A percentile compares a stretch with the other conserved stretches of the same genome.
Evolutionary conservation across 345 rosid genomes (phyloP).

Genomic region (Populus nigra): DNA sequence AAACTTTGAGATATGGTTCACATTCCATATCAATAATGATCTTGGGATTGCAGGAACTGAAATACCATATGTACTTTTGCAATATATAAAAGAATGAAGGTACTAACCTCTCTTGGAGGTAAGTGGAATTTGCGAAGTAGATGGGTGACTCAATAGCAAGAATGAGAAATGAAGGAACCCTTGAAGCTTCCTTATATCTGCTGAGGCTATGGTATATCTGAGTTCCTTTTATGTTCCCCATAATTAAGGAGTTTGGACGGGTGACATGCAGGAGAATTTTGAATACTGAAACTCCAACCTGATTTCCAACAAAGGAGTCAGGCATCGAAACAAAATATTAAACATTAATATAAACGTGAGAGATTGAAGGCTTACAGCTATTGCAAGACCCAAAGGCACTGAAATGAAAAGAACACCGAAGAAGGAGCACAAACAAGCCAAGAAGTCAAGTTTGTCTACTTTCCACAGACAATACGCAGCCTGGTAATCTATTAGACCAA

Average conservation of each 20-base stretch:
- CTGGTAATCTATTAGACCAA: conserved; percentile 78
- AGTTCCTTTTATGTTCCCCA: conserved; percentile 85
- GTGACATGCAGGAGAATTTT: conserved; percentile 86
- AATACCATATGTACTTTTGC: too few species aligned
- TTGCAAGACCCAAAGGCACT: conserved; percentile 82
- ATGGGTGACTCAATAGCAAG: conserved; percentile 83
- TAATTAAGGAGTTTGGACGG: conserved; percentile 66
- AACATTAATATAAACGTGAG: neutral
- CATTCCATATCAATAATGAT: neutral
- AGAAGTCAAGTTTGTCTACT: conserved; percentile 91
- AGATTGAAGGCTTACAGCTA: conserved; percentile 61
- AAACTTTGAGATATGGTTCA: neutral
- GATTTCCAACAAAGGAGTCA: conserved; percentile 18
- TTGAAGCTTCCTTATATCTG: conserved; percentile 65
- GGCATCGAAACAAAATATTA: neutral
- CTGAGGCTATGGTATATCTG: conserved; percentile 66
- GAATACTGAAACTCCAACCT: conserved; percentile 89
- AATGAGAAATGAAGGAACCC: conserved; percentile 73
- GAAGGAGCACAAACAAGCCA: conserved; percentile 81
- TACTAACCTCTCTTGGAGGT: conserved; percentile 84
- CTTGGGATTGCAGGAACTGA: neutral
- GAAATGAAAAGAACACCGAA: conserved; percentile 93
- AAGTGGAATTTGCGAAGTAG: conserved; percentile 85
- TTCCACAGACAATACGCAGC: conserved; percentile 71
- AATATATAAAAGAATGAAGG: neutral